phyloP scores from a whole-genome alignment of 805 yeast genomes.

The Isabelozyma rhagii region DNA sequence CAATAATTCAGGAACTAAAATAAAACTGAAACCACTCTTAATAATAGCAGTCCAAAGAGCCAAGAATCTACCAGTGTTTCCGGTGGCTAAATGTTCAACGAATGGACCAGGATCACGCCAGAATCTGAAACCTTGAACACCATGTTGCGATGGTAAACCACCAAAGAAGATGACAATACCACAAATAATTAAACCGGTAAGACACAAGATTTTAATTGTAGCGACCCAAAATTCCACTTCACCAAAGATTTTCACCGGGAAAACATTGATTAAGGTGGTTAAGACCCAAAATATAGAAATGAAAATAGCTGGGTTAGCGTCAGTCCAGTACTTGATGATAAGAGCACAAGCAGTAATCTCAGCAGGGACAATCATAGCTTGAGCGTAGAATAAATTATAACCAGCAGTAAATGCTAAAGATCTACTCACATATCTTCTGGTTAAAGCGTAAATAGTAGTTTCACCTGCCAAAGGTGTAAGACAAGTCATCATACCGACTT shows the following conservation, averaged over 20 bases:
- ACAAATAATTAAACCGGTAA: constrained; percentile 16
- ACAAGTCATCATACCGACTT: constrained; percentile 15
- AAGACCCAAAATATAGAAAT: constrained; percentile 35
- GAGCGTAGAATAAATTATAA: constrained; percentile 16
- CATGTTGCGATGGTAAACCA: constrained; percentile 15
- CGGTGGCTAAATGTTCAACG: constrained; percentile 20
- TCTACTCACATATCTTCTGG: constrained; percentile 5
- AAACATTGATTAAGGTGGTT: constrained; percentile 11
- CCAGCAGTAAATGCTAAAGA: constrained; percentile 17
- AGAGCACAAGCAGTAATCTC: constrained; percentile 20
- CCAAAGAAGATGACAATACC: constrained; percentile 20
- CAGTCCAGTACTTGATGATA: constrained; percentile 22
- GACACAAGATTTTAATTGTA: constrained; percentile 13
- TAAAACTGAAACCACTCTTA: constrained; percentile 64
- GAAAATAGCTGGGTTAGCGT: constrained; percentile 44
- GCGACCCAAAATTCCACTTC: constrained; percentile 21
- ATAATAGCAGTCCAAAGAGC: constrained; percentile 63
- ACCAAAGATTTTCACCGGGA: constrained; percentile 16
- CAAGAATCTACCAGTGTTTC: constrained; percentile 59
- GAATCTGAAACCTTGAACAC: constrained; percentile 18
- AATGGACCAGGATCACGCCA: constrained; percentile 23
- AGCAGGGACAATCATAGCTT: constrained; percentile 16
- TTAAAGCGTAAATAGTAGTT: constrained; percentile 9
- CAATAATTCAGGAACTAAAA: constrained; percentile 61
- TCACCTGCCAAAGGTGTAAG: constrained; percentile 17